Base-by-base conservation (phyloP, 208 protist genomes). In the Leishmania lainsoni region DNA sequence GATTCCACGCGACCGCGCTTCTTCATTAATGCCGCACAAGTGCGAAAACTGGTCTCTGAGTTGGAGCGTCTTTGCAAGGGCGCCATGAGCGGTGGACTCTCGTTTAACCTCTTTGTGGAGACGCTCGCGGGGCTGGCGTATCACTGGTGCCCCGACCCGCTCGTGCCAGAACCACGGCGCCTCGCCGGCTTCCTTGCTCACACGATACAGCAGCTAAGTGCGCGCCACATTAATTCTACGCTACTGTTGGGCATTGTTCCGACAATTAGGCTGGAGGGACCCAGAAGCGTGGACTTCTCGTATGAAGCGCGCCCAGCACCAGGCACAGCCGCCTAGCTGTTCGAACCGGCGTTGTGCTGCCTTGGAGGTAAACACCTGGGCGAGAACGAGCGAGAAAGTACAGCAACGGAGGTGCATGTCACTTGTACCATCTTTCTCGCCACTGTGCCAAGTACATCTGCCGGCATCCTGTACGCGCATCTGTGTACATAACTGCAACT, bases 111-210 rank as follows among this genome's bases (percentile, higher is more conserved):
- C 35, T 96, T 96, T 80, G 63, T 96, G 5, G 91, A 97, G 69
- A 83, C 80, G 32, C 65, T 97, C 52, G 80, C 82, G 17, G 80
- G 90, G 45, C 39, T 93, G 29, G 83, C 83, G 39, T 52, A 89
- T 54, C 92, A 96, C 84, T 97, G 94, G 93, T 97, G 91, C 79
- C 90, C 93, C 10, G 91, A 96, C 61, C 90, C 90, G n/a, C 83
- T 91, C n/a, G 85, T 96, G 2, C 89, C 87, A 9, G 75, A 81
- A 3, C 79, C 94, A 16, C 90, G 94, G 68, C 94, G 94, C 54
- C 83, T 95, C 0, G 94, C 92, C 1, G 90, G 86, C 17, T 97
- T 97, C 78, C 59, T 97, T 16, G 70, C 86, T 12, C 56, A 79
- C 81, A 81, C 89, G n/a, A 76, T 96, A 16, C 83, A 86, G 54